Conservation (phyloP, 2,329 filamentous ascomycete species). For the Purpureocillium lavendulum region DNA sequence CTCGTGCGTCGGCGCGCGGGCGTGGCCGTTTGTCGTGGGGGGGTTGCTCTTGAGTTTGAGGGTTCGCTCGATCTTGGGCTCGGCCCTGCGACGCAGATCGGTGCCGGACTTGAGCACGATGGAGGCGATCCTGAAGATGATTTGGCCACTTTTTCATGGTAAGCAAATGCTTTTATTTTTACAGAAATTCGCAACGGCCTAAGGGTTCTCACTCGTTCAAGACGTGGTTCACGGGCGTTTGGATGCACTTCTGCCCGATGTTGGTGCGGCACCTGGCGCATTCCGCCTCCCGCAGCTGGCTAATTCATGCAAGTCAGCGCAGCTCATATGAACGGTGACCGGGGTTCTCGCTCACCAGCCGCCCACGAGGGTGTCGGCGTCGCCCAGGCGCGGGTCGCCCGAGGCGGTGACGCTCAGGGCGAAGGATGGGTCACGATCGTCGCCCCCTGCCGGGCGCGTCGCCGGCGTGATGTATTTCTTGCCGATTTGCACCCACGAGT, state of each 20-base stretch:
- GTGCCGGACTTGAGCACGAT: constrained; percentile 14
- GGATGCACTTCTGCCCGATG: constrained; percentile 26
- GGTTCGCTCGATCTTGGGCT: constrained; percentile 22
- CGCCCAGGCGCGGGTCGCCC: constrained; percentile 19
- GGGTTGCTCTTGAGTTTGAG: constrained; percentile 18
- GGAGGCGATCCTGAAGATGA: constrained; percentile 23
- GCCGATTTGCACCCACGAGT: constrained; percentile 31
- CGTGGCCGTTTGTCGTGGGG: constrained; percentile 1
- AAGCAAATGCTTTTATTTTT: too few relatives aligned
- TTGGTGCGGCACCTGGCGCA: constrained; percentile 21
- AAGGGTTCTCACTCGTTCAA: constrained; percentile 22
- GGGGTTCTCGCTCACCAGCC: constrained; percentile 19
- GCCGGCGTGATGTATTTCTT: constrained; percentile 30
- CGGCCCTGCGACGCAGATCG: constrained; percentile 14
- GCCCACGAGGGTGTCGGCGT: constrained; percentile 25
- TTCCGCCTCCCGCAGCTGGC: constrained; percentile 25
- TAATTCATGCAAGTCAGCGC: background rate
- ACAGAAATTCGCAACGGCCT: too few relatives aligned
- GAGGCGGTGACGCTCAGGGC: constrained; percentile 12
- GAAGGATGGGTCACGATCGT: constrained; percentile 2
- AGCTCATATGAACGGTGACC: background rate
- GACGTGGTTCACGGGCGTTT: constrained; percentile 25
- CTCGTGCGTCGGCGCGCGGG: background rate
- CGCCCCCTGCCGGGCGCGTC: constrained; percentile 13
- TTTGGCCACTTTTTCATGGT: constrained; percentile 20